Conservation (phyloP, 441 rosid genomes). For the Populus trichocarpa region DNA sequence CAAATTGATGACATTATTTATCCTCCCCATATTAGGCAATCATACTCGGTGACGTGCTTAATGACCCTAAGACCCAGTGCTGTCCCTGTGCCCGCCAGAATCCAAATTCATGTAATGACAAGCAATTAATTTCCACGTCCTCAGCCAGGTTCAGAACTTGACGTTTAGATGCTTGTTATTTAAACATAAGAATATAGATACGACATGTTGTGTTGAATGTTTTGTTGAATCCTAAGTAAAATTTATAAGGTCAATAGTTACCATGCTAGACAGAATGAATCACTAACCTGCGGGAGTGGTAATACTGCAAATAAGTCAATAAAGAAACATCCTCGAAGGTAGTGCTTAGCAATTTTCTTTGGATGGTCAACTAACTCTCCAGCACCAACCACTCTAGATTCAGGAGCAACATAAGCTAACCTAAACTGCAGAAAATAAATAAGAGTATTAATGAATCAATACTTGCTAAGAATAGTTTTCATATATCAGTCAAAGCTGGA, state of each 20-base stretch:
- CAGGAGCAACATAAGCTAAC: conserved; percentile 82
- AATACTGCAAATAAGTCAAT: conserved; percentile 59
- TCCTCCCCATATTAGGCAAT: not conserved
- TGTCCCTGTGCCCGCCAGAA: not conserved
- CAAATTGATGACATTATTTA: not conserved
- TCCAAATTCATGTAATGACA: not conserved
- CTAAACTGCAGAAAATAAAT: conserved; percentile 53
- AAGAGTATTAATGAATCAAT: not conserved
- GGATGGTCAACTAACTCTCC: conserved; percentile 93
- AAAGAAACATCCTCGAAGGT: conserved; percentile 54
- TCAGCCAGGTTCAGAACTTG: not conserved
- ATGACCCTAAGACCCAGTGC: not conserved
- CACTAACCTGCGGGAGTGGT: conserved; percentile 89
- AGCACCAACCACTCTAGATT: conserved; percentile 77
- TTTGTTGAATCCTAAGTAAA: not conserved
- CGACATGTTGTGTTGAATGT: not conserved
- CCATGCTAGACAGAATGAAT: conserved; percentile 8
- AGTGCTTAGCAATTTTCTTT: conserved; percentile 55
- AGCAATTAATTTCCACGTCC: not conserved
- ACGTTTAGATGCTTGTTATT: not conserved
- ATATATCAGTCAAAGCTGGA: conserved; percentile 6
- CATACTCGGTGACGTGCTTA: not conserved
- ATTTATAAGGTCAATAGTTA: not conserved
- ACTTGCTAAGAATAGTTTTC: not conserved
- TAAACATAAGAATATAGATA: not conserved